Conservation (phyloP, 805 yeast species). For the Kuraishia cidri region DNA sequence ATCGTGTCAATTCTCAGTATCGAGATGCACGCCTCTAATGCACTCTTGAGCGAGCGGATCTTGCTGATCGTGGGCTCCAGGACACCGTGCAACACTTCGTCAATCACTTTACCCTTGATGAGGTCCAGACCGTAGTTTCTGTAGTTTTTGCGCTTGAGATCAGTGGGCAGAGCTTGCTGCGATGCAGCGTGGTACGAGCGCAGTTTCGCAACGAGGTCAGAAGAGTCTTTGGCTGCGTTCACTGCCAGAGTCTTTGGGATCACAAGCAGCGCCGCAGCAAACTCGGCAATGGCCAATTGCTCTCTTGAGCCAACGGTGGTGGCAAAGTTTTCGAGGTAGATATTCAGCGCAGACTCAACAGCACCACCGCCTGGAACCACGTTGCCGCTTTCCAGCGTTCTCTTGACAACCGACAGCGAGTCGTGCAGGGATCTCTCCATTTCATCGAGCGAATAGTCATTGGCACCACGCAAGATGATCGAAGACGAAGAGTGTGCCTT, state of each 20-base stretch:
- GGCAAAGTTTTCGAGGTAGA: constrained; percentile 92
- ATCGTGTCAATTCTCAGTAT: constrained; percentile 96
- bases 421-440: constrained; percentile 98
- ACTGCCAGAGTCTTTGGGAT: constrained; percentile 96
- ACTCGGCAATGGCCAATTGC: constrained; percentile 96
- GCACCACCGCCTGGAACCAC: constrained; percentile 99
- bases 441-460: constrained; percentile 92
- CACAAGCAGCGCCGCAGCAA: constrained; percentile 80
- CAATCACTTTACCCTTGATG: constrained; percentile 84
- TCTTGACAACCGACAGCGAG: constrained; percentile 87
- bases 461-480: constrained; percentile 89
- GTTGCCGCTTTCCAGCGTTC: constrained; percentile 88
- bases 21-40: constrained; percentile 97
- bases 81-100: constrained; percentile 78
- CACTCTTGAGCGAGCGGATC: constrained; percentile 87
- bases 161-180: constrained; percentile 80
- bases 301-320: constrained; percentile 97
- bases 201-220: constrained; percentile 89
- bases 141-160: constrained; percentile 75
- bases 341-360: constrained; percentile 94
- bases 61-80: constrained; percentile 94
- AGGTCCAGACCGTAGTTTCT: constrained; percentile 90
- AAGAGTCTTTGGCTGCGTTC: constrained; percentile 95
- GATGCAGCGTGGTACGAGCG: constrained; percentile 96
- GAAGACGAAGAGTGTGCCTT: constrained; percentile 88